Evolutionary conservation across 169 alveolate genomes (phyloP), one percentile per base, ranked within the genome.

Genomic region (Plasmodium knowlesi): DNA sequence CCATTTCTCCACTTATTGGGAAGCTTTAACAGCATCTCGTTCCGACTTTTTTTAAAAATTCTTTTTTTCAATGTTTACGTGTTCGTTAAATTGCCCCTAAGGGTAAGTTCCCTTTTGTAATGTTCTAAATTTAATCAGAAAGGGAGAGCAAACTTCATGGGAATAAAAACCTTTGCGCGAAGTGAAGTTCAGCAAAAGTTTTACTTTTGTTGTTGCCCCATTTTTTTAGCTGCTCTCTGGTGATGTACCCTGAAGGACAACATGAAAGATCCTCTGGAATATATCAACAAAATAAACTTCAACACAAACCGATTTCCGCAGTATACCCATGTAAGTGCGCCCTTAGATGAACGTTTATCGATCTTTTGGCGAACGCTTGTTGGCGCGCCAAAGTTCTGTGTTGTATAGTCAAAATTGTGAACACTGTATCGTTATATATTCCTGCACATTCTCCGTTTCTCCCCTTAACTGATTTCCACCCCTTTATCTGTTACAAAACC

Each of bases 261-360:
- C 8, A 96, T 96, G 97, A 83, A 94, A 25, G 95, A 95, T 53
- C 98, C 98, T 14, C 85, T 95, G 81, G 98, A 96, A 30, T 96
- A 93, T 78, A 57, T 91, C 57, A 91, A 96, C 8, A 81, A 86
- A 54, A 83, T 96, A 81, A 95, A 96, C 94, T 96, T 95, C 86
- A 96, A 96, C 74, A 96, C 97, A 0, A 84, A 96, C n/a, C 92
- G 76, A 78, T 94, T 85, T 34, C 97, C 96, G 14, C 95, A 90
- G 53, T 95, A 93, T 72, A 94, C 96, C 30, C 98, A 96, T 67
- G 98, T 96, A 91, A n/a, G 50, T 89, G 10, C 5, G 19, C 28
- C 34, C 19, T 12, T 5, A 14, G 41, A 25, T 50, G 25, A 8
- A 22, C 54, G 16, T 10, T 0, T 43, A 43, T 9, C 16, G 2